Base-by-base conservation (phyloP, 1,139 yeast genomes). In the Candida gigantensis region DNA sequence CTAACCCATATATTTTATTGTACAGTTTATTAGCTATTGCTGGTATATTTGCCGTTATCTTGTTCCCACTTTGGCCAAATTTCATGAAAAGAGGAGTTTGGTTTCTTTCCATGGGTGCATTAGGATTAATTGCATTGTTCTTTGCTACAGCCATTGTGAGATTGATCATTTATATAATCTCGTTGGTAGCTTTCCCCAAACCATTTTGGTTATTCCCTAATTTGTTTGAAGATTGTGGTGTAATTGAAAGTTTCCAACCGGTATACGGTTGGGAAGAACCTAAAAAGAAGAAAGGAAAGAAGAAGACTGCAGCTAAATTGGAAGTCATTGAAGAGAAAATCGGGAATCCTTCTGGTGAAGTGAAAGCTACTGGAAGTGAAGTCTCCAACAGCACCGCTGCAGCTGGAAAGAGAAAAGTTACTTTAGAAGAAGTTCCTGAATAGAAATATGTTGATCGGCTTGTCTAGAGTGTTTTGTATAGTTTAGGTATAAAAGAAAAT, bases 171-270 rank as follows among this genome's bases (percentile, higher is more conserved):
- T 90, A 84, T 55, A 53, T 81, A 28, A 52, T 86, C 34, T 78
- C 94, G 0, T 67, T 77, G 44, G 68, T 79, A 34, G 70, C 75
- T 4, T 63, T 75, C 37, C 77, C 81, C 13, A 81, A 80, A 23
- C 94, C 94, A 5, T 74, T 94, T 56, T 92, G 99, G 98, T 62
- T 92, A 35, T 92, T 87, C 74, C 99, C 99, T 41, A 92, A 92
- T 58, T 71, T 92, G 57, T 92, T 90, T 63, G 98, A 84, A 44
- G 99, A 92, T 57, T 90, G 95, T 51, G 96, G 97, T 17, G 86
- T 94, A 46, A 58, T 92, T 46, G 97, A 90, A 44, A 84, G 96
- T 69, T 92, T 94, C 69, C 74, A 75, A 48, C 99, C 99, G 2
- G 50, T 84, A 6, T 92, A 86, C 58, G 95, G 80, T 5, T 92